phyloP scores from a whole-genome alignment of 2,329 filamentous ascomycete species.

The Alternaria arbusti region DNA sequence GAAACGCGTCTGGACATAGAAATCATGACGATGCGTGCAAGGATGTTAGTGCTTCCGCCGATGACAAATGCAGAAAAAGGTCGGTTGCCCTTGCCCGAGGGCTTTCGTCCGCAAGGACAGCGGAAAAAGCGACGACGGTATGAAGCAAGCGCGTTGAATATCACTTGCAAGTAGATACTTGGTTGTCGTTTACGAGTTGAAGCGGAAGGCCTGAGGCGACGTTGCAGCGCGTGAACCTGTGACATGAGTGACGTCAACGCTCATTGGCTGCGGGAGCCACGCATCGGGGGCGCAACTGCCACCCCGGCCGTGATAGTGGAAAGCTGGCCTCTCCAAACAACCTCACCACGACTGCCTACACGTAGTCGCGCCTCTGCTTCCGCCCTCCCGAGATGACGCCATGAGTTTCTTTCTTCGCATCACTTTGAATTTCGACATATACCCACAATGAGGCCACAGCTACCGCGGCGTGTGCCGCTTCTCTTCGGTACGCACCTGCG shows the following conservation, averaged over 20 bases:
- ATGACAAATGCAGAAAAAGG: constrained; percentile 32
- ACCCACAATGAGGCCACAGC: constrained; percentile 43
- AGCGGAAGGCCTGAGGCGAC: background rate
- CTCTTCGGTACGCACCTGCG: constrained; percentile 36
- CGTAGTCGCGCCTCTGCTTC: constrained; percentile 20
- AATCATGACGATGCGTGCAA: constrained; percentile 20
- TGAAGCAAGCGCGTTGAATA: background rate
- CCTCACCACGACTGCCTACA: constrained; percentile 19
- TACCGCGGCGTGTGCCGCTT: constrained; percentile 47
- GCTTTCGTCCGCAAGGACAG: constrained; percentile 17
- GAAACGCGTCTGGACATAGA: background rate
- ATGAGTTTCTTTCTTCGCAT: constrained; percentile 33
- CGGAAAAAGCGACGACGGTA: background rate
- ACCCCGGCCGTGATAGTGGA: constrained; percentile 27
- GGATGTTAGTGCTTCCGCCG: constrained; percentile 8
- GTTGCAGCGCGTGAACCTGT: constrained; percentile 9
- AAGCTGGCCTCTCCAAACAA: constrained; percentile 46
- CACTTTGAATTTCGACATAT: constrained; percentile 16
- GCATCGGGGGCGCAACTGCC: constrained; percentile 23
- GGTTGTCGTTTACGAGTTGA: background rate
- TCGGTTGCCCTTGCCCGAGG: constrained; percentile 9
- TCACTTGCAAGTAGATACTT: background rate
- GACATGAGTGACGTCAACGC: constrained; percentile 31
- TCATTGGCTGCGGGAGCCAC: constrained; percentile 35
- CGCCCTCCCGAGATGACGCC: constrained; percentile 32